These are phyloP conservation scores for Oryza australiensis DNA, from an alignment of 176 grass and related monocot species.

Conservation along the genomic window DNA sequence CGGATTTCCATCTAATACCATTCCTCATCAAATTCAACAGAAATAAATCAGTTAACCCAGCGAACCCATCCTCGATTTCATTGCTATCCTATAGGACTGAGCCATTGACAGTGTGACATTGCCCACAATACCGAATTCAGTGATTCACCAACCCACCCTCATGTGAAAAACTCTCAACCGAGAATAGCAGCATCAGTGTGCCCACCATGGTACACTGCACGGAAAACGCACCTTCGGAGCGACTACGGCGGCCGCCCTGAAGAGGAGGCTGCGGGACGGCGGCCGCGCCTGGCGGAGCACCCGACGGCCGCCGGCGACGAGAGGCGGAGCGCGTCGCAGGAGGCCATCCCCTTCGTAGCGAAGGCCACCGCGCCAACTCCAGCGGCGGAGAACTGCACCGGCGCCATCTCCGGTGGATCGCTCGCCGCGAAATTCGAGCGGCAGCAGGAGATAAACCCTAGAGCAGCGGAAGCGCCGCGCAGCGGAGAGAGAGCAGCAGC, in stretches of 20 bases:
- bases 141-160: not conserved
- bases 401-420: slow-evolving; percentile 41
- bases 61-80: not conserved
- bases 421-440: not conserved
- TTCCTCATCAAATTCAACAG: not conserved
- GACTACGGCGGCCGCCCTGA: slow-evolving; percentile 63
- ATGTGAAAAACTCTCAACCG: not conserved
- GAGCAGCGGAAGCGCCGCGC: slow-evolving; percentile 17
- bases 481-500: not conserved
- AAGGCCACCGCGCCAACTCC: not conserved
- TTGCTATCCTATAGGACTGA: not conserved
- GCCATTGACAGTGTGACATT: not conserved
- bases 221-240: slow-evolving; percentile 59
- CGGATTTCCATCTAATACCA: not conserved
- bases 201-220: slow-evolving; percentile 9
- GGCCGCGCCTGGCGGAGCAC: not conserved
- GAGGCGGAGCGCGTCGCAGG: not conserved
- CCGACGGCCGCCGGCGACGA: slow-evolving; percentile 2
- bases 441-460: slow-evolving; percentile 43
- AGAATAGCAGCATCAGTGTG: not conserved
- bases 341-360: slow-evolving; percentile 5
- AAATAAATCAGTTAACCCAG: not conserved
- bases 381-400: slow-evolving; percentile 33
- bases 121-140: not conserved
- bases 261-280: slow-evolving; percentile 39